Base-by-base conservation (phyloP, 805 yeast genomes). In the Grigorovia transvaalensis region DNA sequence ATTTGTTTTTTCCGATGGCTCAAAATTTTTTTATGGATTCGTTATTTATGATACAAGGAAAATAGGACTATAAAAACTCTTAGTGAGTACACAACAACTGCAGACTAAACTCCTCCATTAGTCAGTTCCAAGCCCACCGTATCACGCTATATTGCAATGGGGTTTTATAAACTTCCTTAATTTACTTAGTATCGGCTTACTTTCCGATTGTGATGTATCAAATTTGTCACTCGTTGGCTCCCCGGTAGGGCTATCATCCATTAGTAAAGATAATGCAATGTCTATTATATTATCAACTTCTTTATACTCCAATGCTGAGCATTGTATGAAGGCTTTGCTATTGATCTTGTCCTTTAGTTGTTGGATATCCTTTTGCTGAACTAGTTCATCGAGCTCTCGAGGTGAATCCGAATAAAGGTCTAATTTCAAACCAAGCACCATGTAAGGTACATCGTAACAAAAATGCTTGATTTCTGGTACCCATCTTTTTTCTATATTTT, bases 381-480 rank as follows among this genome's bases (percentile, higher is more conserved):
- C 62, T 20, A 56, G 52, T 35, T 50, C 56, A 44, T 55, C 62
- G 44, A 56, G 59, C 38, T 57, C 47, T 29, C 53, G 41, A 35
- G 9, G n/a, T 12, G 23, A 54, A 7, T 50, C 54, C 13, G 56
- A 56, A 48, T 62, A 63, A 52, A 85, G 69, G 66, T 90, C 97
- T 4, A 81, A 68, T 61, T 90, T 88, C 38, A 91, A 76, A 1
- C 96, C 96, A n/a, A 88, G 88, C 40, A 91, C 69, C 29, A 88
- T 65, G 17, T 84, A 76, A 1, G 96, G 95, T 2, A 82, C 76
- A 1, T 80, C 84, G 2, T 90, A 89, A 63, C 96, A 88, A 64
- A 84, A 88, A 61, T 85, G 89, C 53, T 74, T 71, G 1, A 87
- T 85, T 64, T 90, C 98, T 0, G 96, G 96, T 44, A 79, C 78